Evolutionary conservation across 257 asterid species (phyloP), one percentile per base, ranked within the genome.

Genomic region (Gardenia jasminoides): DNA sequence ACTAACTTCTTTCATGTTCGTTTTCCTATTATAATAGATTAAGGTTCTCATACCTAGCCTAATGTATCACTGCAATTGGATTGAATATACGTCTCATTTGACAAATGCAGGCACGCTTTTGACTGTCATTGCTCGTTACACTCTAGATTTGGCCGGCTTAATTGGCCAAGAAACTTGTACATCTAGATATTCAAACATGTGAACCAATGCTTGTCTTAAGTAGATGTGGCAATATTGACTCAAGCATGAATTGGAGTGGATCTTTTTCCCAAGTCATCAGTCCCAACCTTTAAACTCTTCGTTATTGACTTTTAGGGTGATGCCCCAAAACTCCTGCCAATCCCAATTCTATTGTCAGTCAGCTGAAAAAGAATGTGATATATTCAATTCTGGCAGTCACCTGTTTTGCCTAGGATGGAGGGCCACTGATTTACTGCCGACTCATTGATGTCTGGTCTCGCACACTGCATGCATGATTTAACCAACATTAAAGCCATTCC

Each of bases 221-320:
- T 17, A 44, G 20, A 46, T 43, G 79, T 76, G 79, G 79, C 79
- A 76, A 66, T 76, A 76, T 46, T 76, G 79, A 76, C 72, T 76
- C 59, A 7, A 44, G 72, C 28, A 0, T n/a, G 56, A 43, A 11
- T 64, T 6, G 36, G 33, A 41, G n/a, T 20, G 17, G 16, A 15
- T 58, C 1, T 31, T 62, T 26, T 62, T 76, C 10, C 30, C 33
- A 64, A 76, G 44, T 26, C 56, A 13, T 61, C 16, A 9, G 26
- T 54, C 33, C 70, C 61, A 62, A 62, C 24, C 26, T 39, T 75
- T 11, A 1, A 10, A 44, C 8, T 46, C 62, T 64, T 46, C 64
- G 33, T 5, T 58, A 44, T 64, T 76, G 79, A 76, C 79, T 64
- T 28, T 36, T n/a, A 43, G 8, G 79, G 79, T 36, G 16, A 0